These are phyloP conservation scores for Protostelium mycophagum DNA, from an alignment of 78 protist species.

Conservation along the genomic window DNA sequence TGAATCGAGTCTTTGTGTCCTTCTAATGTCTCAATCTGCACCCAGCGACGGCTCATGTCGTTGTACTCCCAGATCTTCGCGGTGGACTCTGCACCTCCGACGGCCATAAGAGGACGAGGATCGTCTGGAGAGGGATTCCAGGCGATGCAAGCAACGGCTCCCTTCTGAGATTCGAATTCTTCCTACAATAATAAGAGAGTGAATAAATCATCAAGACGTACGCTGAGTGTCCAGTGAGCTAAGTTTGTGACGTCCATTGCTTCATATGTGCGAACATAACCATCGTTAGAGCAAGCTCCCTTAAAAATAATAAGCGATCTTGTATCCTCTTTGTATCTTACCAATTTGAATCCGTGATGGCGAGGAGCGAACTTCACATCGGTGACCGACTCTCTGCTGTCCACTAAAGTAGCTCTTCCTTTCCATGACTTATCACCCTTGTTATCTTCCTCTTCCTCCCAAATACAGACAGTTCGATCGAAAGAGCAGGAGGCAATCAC, in stretches of 20 bases:
- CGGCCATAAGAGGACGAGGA: conserved; percentile 53
- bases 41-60: conserved; percentile 30
- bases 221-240: conserved; percentile 70
- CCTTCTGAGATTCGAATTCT: conserved; percentile 53
- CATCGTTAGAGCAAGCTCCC: conserved; percentile 83
- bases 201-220: background rate
- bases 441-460: conserved; percentile 78
- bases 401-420: conserved; percentile 54
- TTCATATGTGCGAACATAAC: conserved; percentile 80
- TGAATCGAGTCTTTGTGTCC: conserved; percentile 37
- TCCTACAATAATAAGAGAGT: background rate
- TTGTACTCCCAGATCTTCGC: conserved; percentile 60
- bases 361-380: conserved; percentile 81
- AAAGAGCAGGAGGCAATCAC: conserved; percentile 83
- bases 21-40: background rate
- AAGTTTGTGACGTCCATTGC: conserved; percentile 85
- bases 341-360: conserved; percentile 67
- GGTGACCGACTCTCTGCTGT: conserved; percentile 58
- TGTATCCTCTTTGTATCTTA: background rate
- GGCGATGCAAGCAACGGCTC: conserved; percentile 61
- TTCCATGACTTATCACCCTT: conserved; percentile 15
- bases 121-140: conserved; percentile 74
- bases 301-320: background rate
- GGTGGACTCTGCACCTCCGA: conserved; percentile 65
- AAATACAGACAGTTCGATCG: conserved; percentile 78